These are phyloP conservation scores for Thymus quinquecostatus DNA, from an alignment of 257 asterid species.

Conservation along the genomic window DNA sequence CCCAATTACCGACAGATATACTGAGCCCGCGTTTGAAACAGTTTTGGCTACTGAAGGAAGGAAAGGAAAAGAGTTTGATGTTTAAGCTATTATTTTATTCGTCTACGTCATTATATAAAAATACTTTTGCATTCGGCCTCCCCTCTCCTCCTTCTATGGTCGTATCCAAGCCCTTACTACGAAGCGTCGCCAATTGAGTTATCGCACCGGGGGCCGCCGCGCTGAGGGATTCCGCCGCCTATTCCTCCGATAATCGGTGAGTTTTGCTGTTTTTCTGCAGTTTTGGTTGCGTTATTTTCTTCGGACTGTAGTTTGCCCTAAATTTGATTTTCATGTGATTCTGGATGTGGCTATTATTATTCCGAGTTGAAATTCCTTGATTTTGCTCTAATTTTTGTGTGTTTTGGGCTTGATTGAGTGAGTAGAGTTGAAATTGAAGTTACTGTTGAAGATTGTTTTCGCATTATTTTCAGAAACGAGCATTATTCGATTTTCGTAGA, in stretches of 20 bases:
- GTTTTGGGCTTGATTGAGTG: slow-evolving; percentile 15
- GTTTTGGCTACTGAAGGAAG: neutral
- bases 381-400: neutral
- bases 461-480: too few relatives aligned
- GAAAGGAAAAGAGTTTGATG: too few relatives aligned
- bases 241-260: neutral
- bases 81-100: neutral
- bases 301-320: neutral
- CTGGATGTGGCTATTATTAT: neutral
- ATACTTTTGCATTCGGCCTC: neutral
- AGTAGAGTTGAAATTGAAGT: slow-evolving; percentile 23
- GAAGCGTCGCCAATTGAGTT: neutral
- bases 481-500: too few relatives aligned
- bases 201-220: neutral
- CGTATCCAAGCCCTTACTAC: neutral
- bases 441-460: slow-evolving; percentile 6
- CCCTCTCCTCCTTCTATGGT: too few relatives aligned
- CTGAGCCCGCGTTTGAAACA: neutral
- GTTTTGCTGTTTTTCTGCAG: neutral
- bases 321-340: neutral
- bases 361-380: neutral
- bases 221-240: neutral
- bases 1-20: neutral
- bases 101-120: neutral
- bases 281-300: neutral